phyloP scores from a whole-genome alignment of 2,329 filamentous ascomycete species.

The Rhinocladiella similis region DNA sequence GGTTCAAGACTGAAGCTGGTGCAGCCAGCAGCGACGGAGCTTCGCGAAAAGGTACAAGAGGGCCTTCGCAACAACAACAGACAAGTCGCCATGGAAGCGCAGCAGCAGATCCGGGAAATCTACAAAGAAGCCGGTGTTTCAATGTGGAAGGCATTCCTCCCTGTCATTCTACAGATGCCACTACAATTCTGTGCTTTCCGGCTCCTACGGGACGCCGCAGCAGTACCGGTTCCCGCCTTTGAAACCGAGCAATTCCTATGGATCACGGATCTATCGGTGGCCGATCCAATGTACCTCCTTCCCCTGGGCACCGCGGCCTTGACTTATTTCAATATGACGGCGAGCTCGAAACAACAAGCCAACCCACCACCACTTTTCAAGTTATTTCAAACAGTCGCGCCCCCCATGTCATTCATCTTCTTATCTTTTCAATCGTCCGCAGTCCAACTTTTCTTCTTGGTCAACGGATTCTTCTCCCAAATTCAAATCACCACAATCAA shows the following conservation, averaged over 20 bases:
- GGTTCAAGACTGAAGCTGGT: constrained; percentile 63
- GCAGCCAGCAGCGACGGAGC: constrained; percentile 56
- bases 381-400: constrained; percentile 46
- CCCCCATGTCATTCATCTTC: constrained; percentile 48
- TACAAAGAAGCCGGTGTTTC: constrained; percentile 58
- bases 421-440: constrained; percentile 17
- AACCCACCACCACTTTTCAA: constrained; percentile 30
- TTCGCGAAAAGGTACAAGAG: constrained; percentile 56
- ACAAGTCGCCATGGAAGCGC: constrained; percentile 46
- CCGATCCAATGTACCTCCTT: constrained; percentile 76
- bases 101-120: constrained; percentile 52
- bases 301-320: constrained; percentile 61
- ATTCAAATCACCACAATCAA: constrained; percentile 8
- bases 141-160: constrained; percentile 52
- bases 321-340: constrained; percentile 61
- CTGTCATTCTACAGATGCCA: constrained; percentile 63
- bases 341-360: constrained; percentile 36
- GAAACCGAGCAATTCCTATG: constrained; percentile 71
- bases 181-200: constrained; percentile 81
- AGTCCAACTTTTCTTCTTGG: constrained; percentile 18
- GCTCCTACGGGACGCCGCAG: constrained; percentile 70
- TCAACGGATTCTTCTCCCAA: constrained; percentile 18
- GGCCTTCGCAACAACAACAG: constrained; percentile 48
- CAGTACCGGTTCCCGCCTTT: constrained; percentile 77
- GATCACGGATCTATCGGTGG: constrained; percentile 73